phyloP scores from a whole-genome alignment of 169 alveolate genomes.

The Plasmodium fragile region DNA sequence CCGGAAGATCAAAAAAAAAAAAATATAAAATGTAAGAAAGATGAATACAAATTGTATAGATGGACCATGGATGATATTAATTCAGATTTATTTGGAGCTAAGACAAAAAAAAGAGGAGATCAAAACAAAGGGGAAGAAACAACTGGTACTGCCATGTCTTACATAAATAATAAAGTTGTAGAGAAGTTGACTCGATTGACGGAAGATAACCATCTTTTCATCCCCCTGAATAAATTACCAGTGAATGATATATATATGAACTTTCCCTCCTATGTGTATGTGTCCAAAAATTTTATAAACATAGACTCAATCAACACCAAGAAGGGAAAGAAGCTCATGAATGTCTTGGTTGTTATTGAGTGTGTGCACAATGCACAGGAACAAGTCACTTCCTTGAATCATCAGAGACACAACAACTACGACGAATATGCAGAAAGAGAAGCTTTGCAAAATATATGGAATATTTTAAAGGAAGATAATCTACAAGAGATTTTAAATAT shows the following conservation, averaged over 20 bases:
- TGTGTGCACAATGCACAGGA: slow-evolving; percentile 32
- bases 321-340: slow-evolving; percentile 53
- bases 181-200: slow-evolving; percentile 17
- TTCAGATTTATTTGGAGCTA: slow-evolving; percentile 45
- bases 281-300: slow-evolving; percentile 73
- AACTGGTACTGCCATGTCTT: background rate
- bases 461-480: slow-evolving; percentile 42
- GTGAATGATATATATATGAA: slow-evolving; percentile 65
- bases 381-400: background rate
- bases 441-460: slow-evolving; percentile 53
- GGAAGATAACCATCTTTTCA: slow-evolving; percentile 25
- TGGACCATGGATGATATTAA: slow-evolving; percentile 58
- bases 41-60: slow-evolving; percentile 72
- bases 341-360: slow-evolving; percentile 62
- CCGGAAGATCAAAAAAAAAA: slow-evolving; percentile 67
- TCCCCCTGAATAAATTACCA: slow-evolving; percentile 67
- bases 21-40: slow-evolving; percentile 66
- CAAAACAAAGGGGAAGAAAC: background rate
- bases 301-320: slow-evolving; percentile 54
- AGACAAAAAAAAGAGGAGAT: background rate
- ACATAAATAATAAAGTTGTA: slow-evolving; percentile 29
- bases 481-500: slow-evolving; percentile 55
- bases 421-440: slow-evolving; percentile 69
- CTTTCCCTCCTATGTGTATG: slow-evolving; percentile 76
- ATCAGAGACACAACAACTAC: slow-evolving; percentile 37